Base-by-base conservation (phyloP, 768 basidiomycete genomes). In the Suillus hirtellus region DNA sequence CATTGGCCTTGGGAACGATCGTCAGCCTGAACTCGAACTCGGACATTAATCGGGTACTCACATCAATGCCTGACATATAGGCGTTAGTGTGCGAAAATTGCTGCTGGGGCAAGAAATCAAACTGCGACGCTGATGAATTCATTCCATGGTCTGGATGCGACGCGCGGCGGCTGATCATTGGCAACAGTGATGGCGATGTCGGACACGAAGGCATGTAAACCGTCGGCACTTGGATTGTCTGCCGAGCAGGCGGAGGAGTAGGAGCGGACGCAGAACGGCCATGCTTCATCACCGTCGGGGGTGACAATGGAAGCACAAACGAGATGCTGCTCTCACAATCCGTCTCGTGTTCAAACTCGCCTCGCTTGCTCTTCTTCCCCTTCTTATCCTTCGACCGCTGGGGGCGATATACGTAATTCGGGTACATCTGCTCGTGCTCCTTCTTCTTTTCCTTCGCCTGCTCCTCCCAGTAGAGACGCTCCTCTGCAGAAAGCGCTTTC, bases 381-480 rank as follows among this genome's bases (percentile, higher is more conserved):
- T 85, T 87, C 76, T 71, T 79, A 40, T 77, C 75, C 65, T 77
- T 77, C 19, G 68, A 75, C 60, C 89, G 81, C 75, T 90, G 89
- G 0, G 90, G 90, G 10, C 89, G 87, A 71, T 91, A 92, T 35
- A 91, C 89, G 74, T 92, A 92, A 74, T 86, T 81, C 69, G 90
- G 90, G 67, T 90, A 88, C 79, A 86, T 78, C 71, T 80, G 77
- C 78, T 88, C 88, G 75, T 91, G 89, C 78, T 92, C 89, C 78
- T 84, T 85, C 82, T 91, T 90, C 79, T 86, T 88, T 75, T 88
- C 86, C 81, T 88, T 89, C 15, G 90, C 90, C 67, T 88, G 75
- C 61, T 85, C 81, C 77, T 92, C 90, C 90, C 90, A 92, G 69
- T 86, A 82, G 70, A 84, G 76, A 60, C 88, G 79, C 75, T 92